Conservation (phyloP, 768 basidiomycete species). For the Lentinula edodes region DNA sequence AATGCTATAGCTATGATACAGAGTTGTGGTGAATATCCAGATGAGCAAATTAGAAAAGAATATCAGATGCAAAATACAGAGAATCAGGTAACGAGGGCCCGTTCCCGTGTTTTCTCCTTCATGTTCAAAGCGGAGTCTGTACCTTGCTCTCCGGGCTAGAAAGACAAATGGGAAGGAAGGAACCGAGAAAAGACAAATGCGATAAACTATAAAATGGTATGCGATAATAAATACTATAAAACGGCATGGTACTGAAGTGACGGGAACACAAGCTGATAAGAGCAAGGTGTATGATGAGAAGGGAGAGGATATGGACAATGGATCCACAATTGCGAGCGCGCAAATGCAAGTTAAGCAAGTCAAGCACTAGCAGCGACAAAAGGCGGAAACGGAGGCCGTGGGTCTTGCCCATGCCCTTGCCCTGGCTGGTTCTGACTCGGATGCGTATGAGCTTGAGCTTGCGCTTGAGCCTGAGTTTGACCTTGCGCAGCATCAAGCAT, state of each 20-base stretch:
- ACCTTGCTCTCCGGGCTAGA: no score
- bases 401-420: slow-evolving; percentile 7
- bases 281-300: background rate
- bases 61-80: background rate
- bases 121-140: background rate
- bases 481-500: slow-evolving; percentile 11
- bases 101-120: background rate
- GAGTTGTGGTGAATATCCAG: background rate
- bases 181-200: background rate
- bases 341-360: background rate
- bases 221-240: background rate
- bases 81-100: background rate
- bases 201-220: background rate
- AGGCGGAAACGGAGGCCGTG: slow-evolving; percentile 21
- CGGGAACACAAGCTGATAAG: background rate
- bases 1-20: background rate
- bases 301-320: background rate
- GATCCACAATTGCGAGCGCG: background rate
- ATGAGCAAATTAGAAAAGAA: background rate
- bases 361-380: slow-evolving; percentile 30
- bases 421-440: background rate
- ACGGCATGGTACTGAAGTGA: background rate
- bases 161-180: background rate
- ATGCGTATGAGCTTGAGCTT: background rate
- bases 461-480: slow-evolving; percentile 6